Conservation (phyloP, 257 asterid genomes). For the Salvia rosmarinus region DNA sequence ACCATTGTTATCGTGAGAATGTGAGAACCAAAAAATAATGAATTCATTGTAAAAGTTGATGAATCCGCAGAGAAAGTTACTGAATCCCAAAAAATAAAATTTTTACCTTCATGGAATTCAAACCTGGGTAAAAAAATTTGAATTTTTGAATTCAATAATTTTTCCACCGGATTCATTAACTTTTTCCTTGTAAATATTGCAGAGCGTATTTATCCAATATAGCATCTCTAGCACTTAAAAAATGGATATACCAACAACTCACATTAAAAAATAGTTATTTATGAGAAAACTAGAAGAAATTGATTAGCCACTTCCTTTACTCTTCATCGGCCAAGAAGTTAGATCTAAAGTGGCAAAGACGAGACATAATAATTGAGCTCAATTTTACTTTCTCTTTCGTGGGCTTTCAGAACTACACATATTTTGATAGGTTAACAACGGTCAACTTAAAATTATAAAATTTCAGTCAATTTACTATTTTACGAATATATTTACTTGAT, state of each 20-base stretch:
- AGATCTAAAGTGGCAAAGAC: background rate
- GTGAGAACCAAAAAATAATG: too few species aligned
- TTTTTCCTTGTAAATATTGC: background rate
- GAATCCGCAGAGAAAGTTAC: too few species aligned
- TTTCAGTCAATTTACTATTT: background rate
- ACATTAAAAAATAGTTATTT: too few species aligned
- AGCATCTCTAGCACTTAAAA: background rate
- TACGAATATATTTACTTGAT: background rate
- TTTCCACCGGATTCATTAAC: too few species aligned
- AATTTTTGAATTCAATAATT: too few species aligned
- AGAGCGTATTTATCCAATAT: background rate
- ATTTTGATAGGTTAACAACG: slow-evolving; percentile 9
- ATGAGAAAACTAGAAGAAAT: background rate
- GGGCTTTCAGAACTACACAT: background rate
- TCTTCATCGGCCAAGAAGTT: background rate
- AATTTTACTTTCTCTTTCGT: background rate
- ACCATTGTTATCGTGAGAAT: too few species aligned
- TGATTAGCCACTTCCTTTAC: background rate
- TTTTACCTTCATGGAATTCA: too few species aligned
- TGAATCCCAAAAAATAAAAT: too few species aligned
- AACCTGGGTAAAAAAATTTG: too few species aligned
- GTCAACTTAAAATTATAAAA: background rate
- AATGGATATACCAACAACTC: too few species aligned
- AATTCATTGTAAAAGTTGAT: too few species aligned
- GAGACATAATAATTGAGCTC: background rate